Percentiles rank a stretch among this genome's conserved stretches.
Conservation (phyloP, 2,329 filamentous ascomycete species). For the Fusarium ambrosium region DNA sequence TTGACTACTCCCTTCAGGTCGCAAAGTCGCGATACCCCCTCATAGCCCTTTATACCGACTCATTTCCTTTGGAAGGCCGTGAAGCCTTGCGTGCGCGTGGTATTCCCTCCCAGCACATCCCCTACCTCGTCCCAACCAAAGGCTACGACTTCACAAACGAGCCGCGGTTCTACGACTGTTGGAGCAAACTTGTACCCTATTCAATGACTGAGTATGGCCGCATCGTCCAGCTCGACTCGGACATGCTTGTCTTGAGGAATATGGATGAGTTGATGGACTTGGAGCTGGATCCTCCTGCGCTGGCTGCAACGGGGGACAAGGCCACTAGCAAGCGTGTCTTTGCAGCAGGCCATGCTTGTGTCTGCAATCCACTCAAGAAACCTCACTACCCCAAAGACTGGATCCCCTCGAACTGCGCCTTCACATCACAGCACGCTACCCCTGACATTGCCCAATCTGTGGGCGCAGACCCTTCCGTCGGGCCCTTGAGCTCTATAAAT, state of each 20-base stretch:
- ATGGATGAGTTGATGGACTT: conserved; percentile 96
- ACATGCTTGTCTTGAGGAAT: conserved; percentile 86
- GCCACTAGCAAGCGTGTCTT: conserved; percentile 72
- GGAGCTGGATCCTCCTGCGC: conserved; percentile 68
- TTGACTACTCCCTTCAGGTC: conserved; percentile 80
- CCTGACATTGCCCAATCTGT: conserved; percentile 62
- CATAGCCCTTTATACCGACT: conserved; percentile 85
- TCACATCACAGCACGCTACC: conserved; percentile 65
- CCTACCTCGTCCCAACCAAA: conserved; percentile 77
- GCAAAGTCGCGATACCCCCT: conserved; percentile 79
- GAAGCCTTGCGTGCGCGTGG: conserved; percentile 76
- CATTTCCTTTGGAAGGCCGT: conserved; percentile 77
- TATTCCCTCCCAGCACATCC: conserved; percentile 78
- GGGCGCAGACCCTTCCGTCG: conserved; percentile 59
- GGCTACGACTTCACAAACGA: conserved; percentile 80
- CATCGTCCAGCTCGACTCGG: conserved; percentile 87
- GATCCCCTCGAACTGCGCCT: conserved; percentile 69
- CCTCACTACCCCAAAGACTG: conserved; percentile 83
- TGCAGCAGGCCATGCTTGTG: conserved; percentile 86
- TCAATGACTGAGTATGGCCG: conserved; percentile 81
- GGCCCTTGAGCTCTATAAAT: conserved; percentile 64
- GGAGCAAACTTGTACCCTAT: conserved; percentile 88
- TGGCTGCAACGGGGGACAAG: conserved; percentile 41
- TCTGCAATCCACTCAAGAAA: conserved; percentile 86
- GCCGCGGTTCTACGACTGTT: conserved; percentile 89